Conservation (phyloP, 2,329 filamentous ascomycete genomes). For the Rosellinia necatrix region DNA sequence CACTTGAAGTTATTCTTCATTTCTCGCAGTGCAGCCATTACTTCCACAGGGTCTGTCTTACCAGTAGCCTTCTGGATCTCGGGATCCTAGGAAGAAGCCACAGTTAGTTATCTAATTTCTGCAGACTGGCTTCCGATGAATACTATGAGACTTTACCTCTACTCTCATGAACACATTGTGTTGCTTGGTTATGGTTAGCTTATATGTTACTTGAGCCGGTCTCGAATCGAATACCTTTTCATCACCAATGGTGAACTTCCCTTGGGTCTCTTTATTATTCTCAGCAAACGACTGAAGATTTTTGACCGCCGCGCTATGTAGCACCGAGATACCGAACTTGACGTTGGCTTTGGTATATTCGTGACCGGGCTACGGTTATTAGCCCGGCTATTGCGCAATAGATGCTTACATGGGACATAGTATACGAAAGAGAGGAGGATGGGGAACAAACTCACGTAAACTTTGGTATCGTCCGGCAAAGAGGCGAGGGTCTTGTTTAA, state of each 20-base stretch:
- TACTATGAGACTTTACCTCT: conserved; percentile 59
- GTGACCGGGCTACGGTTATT: conserved; percentile 74
- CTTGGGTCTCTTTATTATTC: conserved; percentile 84
- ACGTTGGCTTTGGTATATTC: conserved; percentile 99
- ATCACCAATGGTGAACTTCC: conserved; percentile 94
- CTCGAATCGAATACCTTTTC: conserved; percentile 71
- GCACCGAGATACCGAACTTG: conserved; percentile 79
- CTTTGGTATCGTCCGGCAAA: conserved; percentile 86
- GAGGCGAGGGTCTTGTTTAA: conserved; percentile 82
- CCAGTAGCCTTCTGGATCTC: conserved; percentile 83
- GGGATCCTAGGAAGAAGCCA: conserved; percentile 63
- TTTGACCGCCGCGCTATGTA: conserved; percentile 75
- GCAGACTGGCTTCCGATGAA: background rate
- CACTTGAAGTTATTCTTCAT: conserved; percentile 83
- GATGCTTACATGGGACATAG: background rate
- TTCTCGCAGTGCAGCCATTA: conserved; percentile 84
- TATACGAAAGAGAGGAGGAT: background rate
- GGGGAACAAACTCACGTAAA: conserved; percentile 69
- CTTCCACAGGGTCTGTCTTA: conserved; percentile 76
- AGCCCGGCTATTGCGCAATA: background rate
- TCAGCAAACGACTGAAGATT: conserved; percentile 78
- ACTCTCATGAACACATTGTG: conserved; percentile 98
- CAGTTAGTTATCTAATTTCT: background rate
- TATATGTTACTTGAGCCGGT: background rate
- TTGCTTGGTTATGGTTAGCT: conserved; percentile 55